phyloP scores from a whole-genome alignment of 192 early-diverging fungal genomes.

The Cladochytrium replicatum region DNA sequence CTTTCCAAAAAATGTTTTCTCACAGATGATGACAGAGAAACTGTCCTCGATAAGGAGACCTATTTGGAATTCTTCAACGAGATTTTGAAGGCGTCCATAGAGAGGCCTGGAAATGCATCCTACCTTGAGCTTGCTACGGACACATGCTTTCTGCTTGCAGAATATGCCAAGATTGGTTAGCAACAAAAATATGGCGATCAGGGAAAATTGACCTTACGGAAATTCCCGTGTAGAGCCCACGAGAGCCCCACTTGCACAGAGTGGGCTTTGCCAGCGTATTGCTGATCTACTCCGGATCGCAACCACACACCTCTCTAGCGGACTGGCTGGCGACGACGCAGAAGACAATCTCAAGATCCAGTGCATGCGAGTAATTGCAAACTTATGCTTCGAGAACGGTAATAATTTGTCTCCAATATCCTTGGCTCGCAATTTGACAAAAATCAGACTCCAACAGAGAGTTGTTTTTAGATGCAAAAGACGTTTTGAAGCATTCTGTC shows the following conservation, averaged over 20 bases:
- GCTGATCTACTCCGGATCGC: neutral
- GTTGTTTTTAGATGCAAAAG: constrained; percentile 13
- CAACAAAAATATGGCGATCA: neutral
- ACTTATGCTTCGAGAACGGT: constrained; percentile 43
- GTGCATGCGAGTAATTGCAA: constrained; percentile 30
- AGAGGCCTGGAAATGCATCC: too few species aligned
- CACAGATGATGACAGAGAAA: too few species aligned
- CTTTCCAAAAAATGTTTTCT: too few species aligned
- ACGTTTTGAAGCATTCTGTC: constrained; percentile 10
- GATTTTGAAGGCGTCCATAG: too few species aligned
- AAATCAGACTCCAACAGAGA: constrained; percentile 30
- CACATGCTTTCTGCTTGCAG: constrained; percentile 5
- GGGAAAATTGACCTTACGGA: neutral
- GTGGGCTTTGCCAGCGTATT: neutral
- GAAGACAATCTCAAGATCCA: constrained; percentile 24
- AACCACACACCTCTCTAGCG: neutral
- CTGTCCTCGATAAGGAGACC: too few species aligned
- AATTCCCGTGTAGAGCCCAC: constrained; percentile 2
- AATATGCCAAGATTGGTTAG: constrained; percentile 3
- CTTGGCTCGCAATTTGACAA: constrained; percentile 1
- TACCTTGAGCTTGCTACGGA: too few species aligned
- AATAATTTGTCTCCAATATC: neutral
- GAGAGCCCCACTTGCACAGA: neutral
- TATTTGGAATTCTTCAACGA: too few species aligned
- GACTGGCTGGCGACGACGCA: neutral